Percentiles rank a stretch among this genome's conserved stretches.
Evolutionary conservation across 345 rosid species (phyloP).

Genomic region (Sonneratia caseolaris): DNA sequence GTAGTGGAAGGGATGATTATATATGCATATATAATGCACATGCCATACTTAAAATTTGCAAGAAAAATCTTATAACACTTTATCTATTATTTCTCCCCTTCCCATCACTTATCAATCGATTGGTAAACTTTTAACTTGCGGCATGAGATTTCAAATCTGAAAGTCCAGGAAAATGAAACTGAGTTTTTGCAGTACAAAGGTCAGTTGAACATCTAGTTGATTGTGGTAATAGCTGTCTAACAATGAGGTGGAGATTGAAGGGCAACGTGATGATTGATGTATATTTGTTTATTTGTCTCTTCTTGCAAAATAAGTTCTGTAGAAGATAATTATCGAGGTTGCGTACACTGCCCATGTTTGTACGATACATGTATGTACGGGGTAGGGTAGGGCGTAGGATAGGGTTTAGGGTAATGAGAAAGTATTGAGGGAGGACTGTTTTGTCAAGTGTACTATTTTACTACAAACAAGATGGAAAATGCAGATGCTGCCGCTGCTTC

Average conservation of each 20-base stretch:
- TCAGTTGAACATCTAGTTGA: no score
- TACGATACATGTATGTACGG: not conserved
- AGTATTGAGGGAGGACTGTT: not conserved
- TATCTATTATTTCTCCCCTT: no score
- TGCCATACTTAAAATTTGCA: no score
- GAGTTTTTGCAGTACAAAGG: no score
- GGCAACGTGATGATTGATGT: not conserved
- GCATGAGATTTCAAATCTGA: no score
- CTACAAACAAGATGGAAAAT: not conserved
- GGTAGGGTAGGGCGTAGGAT: not conserved
- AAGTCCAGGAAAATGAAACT: no score
- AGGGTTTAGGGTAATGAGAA: not conserved
- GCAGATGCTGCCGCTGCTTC: not conserved
- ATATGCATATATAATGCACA: no score
- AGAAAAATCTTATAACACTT: no score
- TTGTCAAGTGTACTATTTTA: not conserved
- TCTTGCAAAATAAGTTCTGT: not conserved
- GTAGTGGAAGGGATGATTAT: not conserved
- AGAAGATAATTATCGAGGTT: not conserved
- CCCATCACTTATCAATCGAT: no score
- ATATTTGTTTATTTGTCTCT: not conserved
- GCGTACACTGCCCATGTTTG: not conserved
- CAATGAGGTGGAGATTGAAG: not conserved
- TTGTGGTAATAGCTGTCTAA: not conserved
- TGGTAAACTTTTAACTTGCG: no score